These are phyloP conservation scores for Scedosporium aurantiacum DNA, from an alignment of 2,329 filamentous ascomycete species.

Conservation along the genomic window DNA sequence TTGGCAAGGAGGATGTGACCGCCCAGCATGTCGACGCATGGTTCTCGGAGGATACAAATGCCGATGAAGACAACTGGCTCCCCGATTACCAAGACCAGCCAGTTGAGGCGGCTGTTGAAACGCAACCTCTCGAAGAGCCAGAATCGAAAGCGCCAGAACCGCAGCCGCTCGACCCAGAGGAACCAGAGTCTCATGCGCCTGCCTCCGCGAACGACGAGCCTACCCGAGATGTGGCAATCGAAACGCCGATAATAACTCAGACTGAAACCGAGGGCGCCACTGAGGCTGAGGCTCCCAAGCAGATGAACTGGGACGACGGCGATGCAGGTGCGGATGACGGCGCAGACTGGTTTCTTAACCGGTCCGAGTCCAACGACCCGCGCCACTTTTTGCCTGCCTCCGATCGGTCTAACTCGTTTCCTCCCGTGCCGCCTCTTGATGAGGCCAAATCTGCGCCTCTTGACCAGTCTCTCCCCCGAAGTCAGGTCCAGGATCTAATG, in stretches of 20 bases:
- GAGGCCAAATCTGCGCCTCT: not conserved
- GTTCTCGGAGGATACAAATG: conserved; percentile 10
- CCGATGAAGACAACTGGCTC: conserved; percentile 9
- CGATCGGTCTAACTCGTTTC: conserved; percentile 54
- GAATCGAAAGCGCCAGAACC: not conserved
- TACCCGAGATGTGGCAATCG: not conserved
- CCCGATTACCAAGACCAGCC: conserved; percentile 36
- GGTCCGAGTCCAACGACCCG: conserved; percentile 26
- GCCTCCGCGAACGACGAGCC: not conserved
- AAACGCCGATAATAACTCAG: not conserved
- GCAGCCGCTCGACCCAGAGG: not conserved
- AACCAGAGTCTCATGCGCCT: not conserved
- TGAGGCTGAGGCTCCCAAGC: not conserved
- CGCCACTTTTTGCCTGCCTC: conserved; percentile 48
- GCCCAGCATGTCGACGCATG: conserved; percentile 5
- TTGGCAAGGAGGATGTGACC: not conserved
- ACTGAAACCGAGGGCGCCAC: not conserved
- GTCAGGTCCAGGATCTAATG: conserved; percentile 3
- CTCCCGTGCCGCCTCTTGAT: conserved; percentile 33
- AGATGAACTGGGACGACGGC: not conserved
- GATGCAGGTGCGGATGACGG: not conserved
- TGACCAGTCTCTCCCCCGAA: conserved; percentile 3
- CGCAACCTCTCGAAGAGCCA: conserved; percentile 15
- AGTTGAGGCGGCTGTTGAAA: conserved; percentile 44
- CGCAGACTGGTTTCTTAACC: not conserved